Evolutionary conservation across 352 stramenopile species (phyloP).

Genomic region (Peronospora belbahrii): DNA sequence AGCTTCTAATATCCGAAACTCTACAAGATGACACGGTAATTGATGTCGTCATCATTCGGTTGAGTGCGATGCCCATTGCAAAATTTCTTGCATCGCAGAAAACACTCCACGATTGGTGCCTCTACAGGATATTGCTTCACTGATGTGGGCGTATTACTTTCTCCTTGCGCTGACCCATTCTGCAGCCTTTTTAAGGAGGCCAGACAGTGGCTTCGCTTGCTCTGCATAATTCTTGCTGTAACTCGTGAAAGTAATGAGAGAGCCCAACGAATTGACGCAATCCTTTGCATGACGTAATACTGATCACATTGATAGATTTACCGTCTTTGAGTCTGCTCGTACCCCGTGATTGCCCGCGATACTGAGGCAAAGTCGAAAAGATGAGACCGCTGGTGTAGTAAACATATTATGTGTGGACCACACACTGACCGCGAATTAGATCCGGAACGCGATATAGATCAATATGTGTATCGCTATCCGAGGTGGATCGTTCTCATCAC

Average conservation of each 20-base stretch:
- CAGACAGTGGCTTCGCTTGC: neutral
- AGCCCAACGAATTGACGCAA: neutral
- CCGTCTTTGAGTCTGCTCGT: neutral
- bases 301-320: neutral
- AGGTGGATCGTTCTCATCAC: no score
- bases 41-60: neutral
- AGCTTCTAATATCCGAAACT: neutral
- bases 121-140: neutral
- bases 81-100: neutral
- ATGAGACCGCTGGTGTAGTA: no score
- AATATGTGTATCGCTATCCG: no score
- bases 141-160: neutral
- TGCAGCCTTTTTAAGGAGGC: neutral
- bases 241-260: no score
- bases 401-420: no score
- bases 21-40: neutral
- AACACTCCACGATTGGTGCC: neutral
- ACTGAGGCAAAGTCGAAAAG: no score
- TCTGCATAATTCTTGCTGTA: neutral
- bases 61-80: neutral
- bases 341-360: neutral
- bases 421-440: no score
- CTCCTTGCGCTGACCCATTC: neutral
- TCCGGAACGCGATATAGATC: no score
- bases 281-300: neutral